Conservation (phyloP, 2,329 filamentous ascomycete genomes). For the Fusarium equiseti region DNA sequence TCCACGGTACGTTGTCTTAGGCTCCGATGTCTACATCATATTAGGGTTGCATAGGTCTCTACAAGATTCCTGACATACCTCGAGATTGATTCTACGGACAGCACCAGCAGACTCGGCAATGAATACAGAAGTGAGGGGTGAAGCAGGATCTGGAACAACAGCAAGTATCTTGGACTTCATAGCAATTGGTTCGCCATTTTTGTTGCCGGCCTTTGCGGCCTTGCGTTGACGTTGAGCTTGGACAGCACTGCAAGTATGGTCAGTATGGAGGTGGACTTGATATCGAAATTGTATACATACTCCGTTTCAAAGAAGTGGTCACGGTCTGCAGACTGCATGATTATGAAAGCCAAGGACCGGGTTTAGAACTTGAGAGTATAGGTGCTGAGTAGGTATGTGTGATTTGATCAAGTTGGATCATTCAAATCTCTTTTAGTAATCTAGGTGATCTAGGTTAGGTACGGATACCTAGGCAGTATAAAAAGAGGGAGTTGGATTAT, state of each 20-base stretch:
- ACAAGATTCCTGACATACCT: constrained; percentile 65
- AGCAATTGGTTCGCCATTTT: constrained; percentile 81
- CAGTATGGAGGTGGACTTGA: not conserved
- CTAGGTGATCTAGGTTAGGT: constrained; percentile 30
- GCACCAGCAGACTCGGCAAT: constrained; percentile 89
- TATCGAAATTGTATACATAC: constrained; percentile 62
- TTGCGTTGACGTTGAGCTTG: constrained; percentile 68
- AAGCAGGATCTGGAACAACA: constrained; percentile 74
- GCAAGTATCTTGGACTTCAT: constrained; percentile 90
- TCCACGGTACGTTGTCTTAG: constrained; percentile 70
- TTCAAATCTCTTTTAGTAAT: not conserved
- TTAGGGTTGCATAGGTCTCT: constrained; percentile 13
- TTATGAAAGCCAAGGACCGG: not conserved
- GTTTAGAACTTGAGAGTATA: no score
- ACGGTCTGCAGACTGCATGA: constrained; percentile 78
- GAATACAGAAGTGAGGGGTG: constrained; percentile 71
- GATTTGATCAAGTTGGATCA: not conserved
- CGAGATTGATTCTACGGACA: constrained; percentile 78
- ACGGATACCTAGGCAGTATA: not conserved
- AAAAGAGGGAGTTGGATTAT: constrained; percentile 26
- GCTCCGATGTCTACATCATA: constrained; percentile 48
- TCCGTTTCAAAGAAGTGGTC: constrained; percentile 94
- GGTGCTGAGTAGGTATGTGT: not conserved
- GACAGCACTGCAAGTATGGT: constrained; percentile 56
- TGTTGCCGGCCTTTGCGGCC: constrained; percentile 78